Conservation (phyloP, 2,329 filamentous ascomycete genomes). For the Colletotrichum echinochloae region DNA sequence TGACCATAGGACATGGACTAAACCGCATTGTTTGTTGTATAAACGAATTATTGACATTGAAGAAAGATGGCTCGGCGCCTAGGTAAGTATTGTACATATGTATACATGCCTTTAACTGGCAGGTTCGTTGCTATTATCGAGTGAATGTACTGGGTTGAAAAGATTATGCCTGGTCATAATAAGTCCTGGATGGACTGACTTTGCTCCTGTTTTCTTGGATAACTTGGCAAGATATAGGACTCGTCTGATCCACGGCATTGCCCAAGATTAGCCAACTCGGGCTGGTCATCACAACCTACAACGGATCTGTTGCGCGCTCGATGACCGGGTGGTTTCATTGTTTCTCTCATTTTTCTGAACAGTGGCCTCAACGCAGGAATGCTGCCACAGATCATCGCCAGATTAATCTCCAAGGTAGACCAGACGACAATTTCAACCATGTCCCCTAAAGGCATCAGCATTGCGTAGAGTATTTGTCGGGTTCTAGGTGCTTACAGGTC, state of each 20-base stretch:
- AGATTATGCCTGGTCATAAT: not conserved
- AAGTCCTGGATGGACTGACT: not conserved
- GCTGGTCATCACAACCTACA: not conserved
- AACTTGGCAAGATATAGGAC: not conserved
- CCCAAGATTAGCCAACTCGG: not conserved
- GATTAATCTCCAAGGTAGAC: conserved; percentile 48
- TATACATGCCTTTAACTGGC: not conserved
- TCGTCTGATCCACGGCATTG: not conserved
- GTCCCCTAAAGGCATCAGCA: conserved; percentile 39
- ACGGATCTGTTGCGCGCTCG: not conserved
- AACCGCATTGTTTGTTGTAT: not conserved
- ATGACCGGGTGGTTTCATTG: not conserved
- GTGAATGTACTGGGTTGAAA: not conserved
- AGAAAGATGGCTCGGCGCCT: not conserved
- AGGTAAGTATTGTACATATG: not conserved
- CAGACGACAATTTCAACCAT: conserved; percentile 48
- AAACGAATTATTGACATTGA: not conserved
- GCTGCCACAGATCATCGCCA: conserved; percentile 57
- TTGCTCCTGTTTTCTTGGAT: not conserved
- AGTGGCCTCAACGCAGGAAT: conserved; percentile 56
- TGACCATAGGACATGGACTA: not conserved
- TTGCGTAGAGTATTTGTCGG: too few relatives aligned
- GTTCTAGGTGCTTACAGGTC: conserved; percentile 18
- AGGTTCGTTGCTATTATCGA: not conserved
- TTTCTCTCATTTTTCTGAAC: not conserved